These are phyloP conservation scores for Penicillium sp. DNA, from an alignment of 2,329 filamentous ascomycete species.

Conservation along the genomic window DNA sequence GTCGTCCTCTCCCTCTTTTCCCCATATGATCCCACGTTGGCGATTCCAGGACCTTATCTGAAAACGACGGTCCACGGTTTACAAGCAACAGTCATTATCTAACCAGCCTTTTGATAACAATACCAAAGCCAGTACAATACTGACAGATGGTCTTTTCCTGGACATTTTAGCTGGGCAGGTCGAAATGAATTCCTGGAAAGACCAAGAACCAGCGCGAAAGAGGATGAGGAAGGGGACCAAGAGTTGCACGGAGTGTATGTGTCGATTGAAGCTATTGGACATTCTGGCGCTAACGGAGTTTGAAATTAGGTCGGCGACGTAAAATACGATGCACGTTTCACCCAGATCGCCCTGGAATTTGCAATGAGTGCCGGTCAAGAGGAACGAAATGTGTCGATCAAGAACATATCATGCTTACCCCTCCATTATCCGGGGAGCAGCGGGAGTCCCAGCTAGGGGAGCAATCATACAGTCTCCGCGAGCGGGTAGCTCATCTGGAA, in stretches of 20 bases:
- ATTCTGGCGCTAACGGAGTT: not conserved
- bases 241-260: conserved; percentile 44
- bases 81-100: not conserved
- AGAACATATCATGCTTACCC: conserved; percentile 27
- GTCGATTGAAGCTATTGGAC: not conserved
- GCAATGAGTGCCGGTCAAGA: conserved; percentile 43
- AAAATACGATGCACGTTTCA: conserved; percentile 47
- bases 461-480: conserved; percentile 39
- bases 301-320: conserved; percentile 36
- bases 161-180: not conserved
- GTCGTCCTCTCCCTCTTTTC: not conserved
- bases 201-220: conserved; percentile 40
- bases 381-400: conserved; percentile 43
- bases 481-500: conserved; percentile 41
- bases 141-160: not conserved
- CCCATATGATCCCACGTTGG: not conserved
- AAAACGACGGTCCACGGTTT: not conserved
- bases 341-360: conserved; percentile 32
- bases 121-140: not conserved
- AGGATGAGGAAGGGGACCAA: conserved; percentile 47
- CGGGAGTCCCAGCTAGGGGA: conserved; percentile 19
- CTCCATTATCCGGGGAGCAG: not conserved
- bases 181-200: conserved; percentile 24
- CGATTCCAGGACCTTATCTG: not conserved
- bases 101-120: not conserved